Conservation (phyloP, 352 stramenopile species). For the Phytopythium boreale region DNA sequence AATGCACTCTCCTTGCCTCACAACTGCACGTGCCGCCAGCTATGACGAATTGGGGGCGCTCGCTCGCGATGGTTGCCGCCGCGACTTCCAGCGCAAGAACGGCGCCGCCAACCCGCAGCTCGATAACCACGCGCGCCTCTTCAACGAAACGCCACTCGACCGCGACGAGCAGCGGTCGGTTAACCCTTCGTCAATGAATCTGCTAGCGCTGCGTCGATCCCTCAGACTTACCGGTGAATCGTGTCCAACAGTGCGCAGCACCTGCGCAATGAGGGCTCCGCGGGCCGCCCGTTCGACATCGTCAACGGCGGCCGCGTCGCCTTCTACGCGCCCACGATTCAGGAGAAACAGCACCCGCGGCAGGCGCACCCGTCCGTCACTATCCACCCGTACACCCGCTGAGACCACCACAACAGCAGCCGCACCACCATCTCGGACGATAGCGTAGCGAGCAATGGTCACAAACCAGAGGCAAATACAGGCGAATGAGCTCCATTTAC, state of each 20-base stretch:
- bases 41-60: constrained; percentile 27
- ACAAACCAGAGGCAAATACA: neutral
- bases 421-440: too few relatives aligned
- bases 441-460: too few relatives aligned
- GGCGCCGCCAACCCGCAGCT: constrained; percentile 37
- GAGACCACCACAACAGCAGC: neutral
- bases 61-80: constrained; percentile 20
- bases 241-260: constrained; percentile 47
- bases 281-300: constrained; percentile 59
- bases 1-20: neutral
- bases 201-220: neutral
- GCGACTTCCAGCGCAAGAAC: constrained; percentile 60
- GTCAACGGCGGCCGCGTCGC: constrained; percentile 53
- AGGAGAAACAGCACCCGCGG: constrained; percentile 59
- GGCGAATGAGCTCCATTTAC: neutral
- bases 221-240: neutral
- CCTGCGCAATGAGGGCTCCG: constrained; percentile 67
- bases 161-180: constrained; percentile 51
- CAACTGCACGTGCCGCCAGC: constrained; percentile 11
- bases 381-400: constrained; percentile 62
- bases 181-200: neutral
- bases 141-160: constrained; percentile 60
- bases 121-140: constrained; percentile 57
- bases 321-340: constrained; percentile 60
- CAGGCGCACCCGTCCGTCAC: constrained; percentile 67